A percentile compares a stretch with the other conserved stretches of the same genome.
phyloP scores from a whole-genome alignment of 345 rosid species.

The Kandelia obovata region DNA sequence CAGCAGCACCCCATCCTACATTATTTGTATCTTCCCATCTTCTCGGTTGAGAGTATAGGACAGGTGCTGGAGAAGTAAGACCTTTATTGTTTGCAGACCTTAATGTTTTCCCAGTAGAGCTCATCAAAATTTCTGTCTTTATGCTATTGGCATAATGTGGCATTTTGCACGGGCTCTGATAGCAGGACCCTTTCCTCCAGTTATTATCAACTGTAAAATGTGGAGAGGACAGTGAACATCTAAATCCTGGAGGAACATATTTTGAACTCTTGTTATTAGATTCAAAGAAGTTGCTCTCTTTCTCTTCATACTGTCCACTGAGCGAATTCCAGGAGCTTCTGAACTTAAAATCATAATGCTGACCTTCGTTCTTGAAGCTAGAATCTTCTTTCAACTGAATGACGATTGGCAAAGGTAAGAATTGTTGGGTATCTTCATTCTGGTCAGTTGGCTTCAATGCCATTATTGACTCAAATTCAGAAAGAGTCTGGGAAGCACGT shows the following conservation, averaged over 20 bases:
- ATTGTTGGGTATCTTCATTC: slow-evolving; percentile 9
- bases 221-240: slow-evolving; percentile 7
- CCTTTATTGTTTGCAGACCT: background rate
- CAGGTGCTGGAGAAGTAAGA: slow-evolving; percentile 27
- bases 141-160: background rate
- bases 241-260: slow-evolving; percentile 11
- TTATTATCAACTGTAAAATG: background rate
- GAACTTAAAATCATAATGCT: background rate
- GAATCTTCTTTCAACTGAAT: slow-evolving; percentile 7
- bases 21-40: slow-evolving; percentile 14
- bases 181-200: slow-evolving; percentile 23
- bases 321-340: background rate
- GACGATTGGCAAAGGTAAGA: slow-evolving; percentile 4
- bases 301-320: background rate
- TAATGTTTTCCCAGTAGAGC: background rate
- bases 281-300: slow-evolving; percentile 18
- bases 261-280: slow-evolving; percentile 12
- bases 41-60: slow-evolving; percentile 27
- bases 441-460: slow-evolving; percentile 8
- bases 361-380: background rate
- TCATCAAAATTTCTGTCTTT: slow-evolving; percentile 21
- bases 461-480: slow-evolving; percentile 33
- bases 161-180: slow-evolving; percentile 15
- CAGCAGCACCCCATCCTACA: slow-evolving; percentile 23
- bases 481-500: slow-evolving; percentile 54